A percentile compares a stretch with the other conserved stretches of the same genome.
phyloP scores from a whole-genome alignment of 768 basidiomycete species.

The Rhodotorula babjevae region DNA sequence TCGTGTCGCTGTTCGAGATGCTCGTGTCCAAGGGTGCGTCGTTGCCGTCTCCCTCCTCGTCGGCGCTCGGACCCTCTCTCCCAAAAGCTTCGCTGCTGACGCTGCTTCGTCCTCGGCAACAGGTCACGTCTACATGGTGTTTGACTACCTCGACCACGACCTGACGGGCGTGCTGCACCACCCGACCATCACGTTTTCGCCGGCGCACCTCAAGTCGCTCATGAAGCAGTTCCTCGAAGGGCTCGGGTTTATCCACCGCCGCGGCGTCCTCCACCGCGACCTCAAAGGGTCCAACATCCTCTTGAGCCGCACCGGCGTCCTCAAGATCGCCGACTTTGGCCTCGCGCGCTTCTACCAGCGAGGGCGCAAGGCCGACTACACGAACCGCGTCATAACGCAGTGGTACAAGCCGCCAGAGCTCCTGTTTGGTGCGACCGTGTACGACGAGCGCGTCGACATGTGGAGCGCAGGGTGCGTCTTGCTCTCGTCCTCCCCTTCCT shows the following conservation, averaged over 20 bases:
- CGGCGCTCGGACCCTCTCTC: background rate
- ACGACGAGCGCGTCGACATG: conserved; percentile 97
- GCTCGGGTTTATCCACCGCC: conserved; percentile 88
- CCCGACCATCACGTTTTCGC: conserved; percentile 72
- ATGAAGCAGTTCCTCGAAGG: conserved; percentile 94
- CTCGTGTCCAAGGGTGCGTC: conserved; percentile 89
- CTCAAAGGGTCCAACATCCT: conserved; percentile 99
- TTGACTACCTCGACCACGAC: conserved; percentile 99
- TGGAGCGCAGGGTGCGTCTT: conserved; percentile 99
- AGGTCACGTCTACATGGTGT: conserved; percentile 98
- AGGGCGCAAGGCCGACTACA: conserved; percentile 82
- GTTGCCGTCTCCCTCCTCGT: background rate
- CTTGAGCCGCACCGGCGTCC: conserved; percentile 79
- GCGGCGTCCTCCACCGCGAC: conserved; percentile 93
- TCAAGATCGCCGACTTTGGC: conserved; percentile 96
- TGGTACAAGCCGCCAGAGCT: conserved; percentile 98
- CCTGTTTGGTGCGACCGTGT: conserved; percentile 88
- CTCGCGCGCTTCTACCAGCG: conserved; percentile 94
- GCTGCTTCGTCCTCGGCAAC: conserved; percentile 20
- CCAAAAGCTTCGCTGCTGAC: too few relatives aligned
- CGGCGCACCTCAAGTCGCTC: conserved; percentile 89
- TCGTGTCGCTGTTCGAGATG: conserved; percentile 90
- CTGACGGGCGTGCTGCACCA: conserved; percentile 90
- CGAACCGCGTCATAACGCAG: conserved; percentile 97
- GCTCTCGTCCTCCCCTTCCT: conserved; percentile 88